phyloP scores from a whole-genome alignment of 2,329 filamentous ascomycete species.

The Claviceps sp. region DNA sequence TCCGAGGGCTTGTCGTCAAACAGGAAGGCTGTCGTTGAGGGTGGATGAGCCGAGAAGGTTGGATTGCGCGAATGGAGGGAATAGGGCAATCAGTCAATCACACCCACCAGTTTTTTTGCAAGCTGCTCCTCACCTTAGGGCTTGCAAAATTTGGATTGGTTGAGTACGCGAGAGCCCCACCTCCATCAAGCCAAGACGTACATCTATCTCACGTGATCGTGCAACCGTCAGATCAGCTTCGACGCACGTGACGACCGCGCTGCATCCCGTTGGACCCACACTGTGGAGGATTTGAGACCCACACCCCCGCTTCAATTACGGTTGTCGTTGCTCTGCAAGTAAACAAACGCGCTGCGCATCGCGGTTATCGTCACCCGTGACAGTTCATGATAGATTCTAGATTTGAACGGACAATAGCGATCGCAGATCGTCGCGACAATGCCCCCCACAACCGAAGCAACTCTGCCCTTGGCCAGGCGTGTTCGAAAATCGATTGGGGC shows the following conservation, averaged over 20 bases:
- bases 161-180: conserved; percentile 15
- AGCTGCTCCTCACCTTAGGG: conserved; percentile 22
- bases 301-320: conserved; percentile 2
- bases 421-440: conserved; percentile 14
- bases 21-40: conserved; percentile 25
- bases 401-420: conserved; percentile 9
- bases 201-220: neutral
- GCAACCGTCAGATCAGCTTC: neutral
- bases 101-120: conserved; percentile 21
- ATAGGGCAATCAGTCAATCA: conserved; percentile 24
- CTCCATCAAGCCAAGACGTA: neutral
- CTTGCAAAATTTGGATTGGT: conserved; percentile 27
- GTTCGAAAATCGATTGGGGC: conserved; percentile 59
- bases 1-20: conserved; percentile 24
- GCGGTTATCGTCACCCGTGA: conserved; percentile 9
- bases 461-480: conserved; percentile 42
- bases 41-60: conserved; percentile 20
- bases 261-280: neutral
- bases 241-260: neutral
- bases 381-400: conserved; percentile 3
- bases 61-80: conserved; percentile 24
- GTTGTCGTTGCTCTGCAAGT: conserved; percentile 16
- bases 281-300: neutral
- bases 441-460: conserved; percentile 24
- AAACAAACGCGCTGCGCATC: conserved; percentile 24